phyloP scores from a whole-genome alignment of 176 grass and related monocot genomes.

The Eragrostis nindensis region DNA sequence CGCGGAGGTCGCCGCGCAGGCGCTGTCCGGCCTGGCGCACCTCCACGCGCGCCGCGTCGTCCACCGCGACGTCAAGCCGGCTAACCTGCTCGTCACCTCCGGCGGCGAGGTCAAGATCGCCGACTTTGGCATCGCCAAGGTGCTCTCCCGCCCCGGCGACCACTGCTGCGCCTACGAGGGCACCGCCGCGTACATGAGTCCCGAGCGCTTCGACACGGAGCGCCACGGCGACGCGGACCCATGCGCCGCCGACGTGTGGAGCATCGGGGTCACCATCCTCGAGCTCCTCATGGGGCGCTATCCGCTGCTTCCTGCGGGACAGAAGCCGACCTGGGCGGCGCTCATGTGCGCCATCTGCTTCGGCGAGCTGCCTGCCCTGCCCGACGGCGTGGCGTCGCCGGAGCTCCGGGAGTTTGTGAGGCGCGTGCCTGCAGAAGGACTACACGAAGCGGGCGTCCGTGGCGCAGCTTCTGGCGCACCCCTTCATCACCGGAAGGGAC shows the following conservation, averaged over 20 bases:
- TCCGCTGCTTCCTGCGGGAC: conserved; percentile 52
- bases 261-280: conserved; percentile 48
- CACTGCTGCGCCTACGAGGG: conserved; percentile 39
- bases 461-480: conserved; percentile 52
- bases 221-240: conserved; percentile 40
- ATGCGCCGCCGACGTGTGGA: conserved; percentile 55
- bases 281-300: conserved; percentile 56
- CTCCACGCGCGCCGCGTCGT: conserved; percentile 59
- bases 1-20: conserved; percentile 56
- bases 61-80: conserved; percentile 63
- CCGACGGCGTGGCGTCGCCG: conserved; percentile 25
- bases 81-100: conserved; percentile 42
- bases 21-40: conserved; percentile 52
- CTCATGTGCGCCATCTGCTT: conserved; percentile 71
- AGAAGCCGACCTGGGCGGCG: conserved; percentile 55
- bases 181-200: conserved; percentile 64
- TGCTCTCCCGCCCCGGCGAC: conserved; percentile 37
- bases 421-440: conserved; percentile 54
- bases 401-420: conserved; percentile 43
- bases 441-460: conserved; percentile 40
- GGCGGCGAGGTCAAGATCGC: conserved; percentile 52
- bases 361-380: conserved; percentile 31
- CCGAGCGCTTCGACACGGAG: conserved; percentile 56
- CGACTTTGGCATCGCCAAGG: conserved; percentile 59
- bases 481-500: conserved; percentile 42